phyloP scores from a whole-genome alignment of 176 grass and related monocot genomes.

The Echinochloa phyllopogon region DNA sequence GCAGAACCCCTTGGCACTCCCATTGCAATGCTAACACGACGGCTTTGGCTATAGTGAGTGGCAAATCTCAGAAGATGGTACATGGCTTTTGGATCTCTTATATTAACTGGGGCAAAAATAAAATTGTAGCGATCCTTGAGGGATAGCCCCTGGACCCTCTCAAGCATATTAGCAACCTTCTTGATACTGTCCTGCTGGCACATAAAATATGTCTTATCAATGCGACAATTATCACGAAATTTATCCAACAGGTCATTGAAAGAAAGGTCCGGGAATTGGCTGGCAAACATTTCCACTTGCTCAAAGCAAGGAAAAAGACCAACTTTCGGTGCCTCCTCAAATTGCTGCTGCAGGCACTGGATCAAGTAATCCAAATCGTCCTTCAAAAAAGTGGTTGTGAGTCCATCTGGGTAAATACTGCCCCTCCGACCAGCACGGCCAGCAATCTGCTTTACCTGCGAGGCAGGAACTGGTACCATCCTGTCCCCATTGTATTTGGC shows the following conservation, averaged over 20 bases:
- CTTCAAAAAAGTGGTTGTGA: constrained; percentile 77
- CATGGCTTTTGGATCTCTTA: constrained; percentile 98
- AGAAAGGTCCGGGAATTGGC: constrained; percentile 60
- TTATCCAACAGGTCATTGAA: constrained; percentile 82
- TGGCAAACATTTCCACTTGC: constrained; percentile 91
- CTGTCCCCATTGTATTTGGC: constrained; percentile 85
- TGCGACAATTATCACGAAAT: constrained; percentile 78
- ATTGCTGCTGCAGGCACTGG: constrained; percentile 84
- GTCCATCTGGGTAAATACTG: constrained; percentile 86
- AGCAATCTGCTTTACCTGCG: constrained; percentile 97
- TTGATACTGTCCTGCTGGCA: constrained; percentile 75
- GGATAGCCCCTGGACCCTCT: constrained; percentile 74
- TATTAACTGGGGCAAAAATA: constrained; percentile 90
- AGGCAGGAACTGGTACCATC: constrained; percentile 75
- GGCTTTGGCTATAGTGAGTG: constrained; percentile 70
- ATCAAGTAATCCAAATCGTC: constrained; percentile 95
- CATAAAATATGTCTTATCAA: constrained; percentile 83
- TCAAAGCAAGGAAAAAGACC: constrained; percentile 95
- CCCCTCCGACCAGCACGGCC: constrained; percentile 91
- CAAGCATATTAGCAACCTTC: constrained; percentile 98
- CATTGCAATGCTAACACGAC: constrained; percentile 83
- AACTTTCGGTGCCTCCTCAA: constrained; percentile 72
- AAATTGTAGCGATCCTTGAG: constrained; percentile 94
- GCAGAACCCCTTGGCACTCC: constrained; percentile 86
- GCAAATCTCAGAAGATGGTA: constrained; percentile 93